Conservation (phyloP, 2,329 filamentous ascomycete species). For the Penicillium sp. region DNA sequence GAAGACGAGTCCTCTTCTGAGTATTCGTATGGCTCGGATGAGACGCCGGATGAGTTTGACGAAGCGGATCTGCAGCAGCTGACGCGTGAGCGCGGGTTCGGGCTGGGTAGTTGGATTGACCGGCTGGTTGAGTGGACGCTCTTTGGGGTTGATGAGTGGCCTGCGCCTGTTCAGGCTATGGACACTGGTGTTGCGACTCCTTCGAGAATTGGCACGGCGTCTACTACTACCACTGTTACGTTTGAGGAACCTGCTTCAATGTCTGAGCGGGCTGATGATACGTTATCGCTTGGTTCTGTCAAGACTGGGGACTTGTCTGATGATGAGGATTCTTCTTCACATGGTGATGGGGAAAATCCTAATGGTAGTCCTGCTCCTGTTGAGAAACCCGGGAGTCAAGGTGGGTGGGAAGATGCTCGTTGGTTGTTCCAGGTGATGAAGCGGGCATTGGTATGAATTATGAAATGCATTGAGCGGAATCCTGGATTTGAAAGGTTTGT, state of each 20-base stretch:
- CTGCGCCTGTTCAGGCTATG: constrained; percentile 11
- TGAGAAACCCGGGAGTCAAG: constrained; percentile 40
- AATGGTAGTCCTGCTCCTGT: constrained; percentile 9
- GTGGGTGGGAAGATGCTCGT: constrained; percentile 59
- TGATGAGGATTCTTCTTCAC: constrained; percentile 27
- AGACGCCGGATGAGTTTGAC: constrained; percentile 41
- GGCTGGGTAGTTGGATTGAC: constrained; percentile 58
- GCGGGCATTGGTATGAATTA: constrained; percentile 31
- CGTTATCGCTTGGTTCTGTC: constrained; percentile 11
- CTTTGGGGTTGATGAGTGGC: constrained; percentile 53
- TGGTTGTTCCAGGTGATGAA: constrained; percentile 58
- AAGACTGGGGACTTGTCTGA: constrained; percentile 20
- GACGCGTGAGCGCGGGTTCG: constrained; percentile 53
- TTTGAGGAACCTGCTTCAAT: constrained; percentile 18
- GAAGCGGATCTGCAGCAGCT: constrained; percentile 55
- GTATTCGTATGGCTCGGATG: constrained; percentile 30
- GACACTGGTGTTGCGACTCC: not conserved
- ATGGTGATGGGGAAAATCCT: constrained; percentile 26
- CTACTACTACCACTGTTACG: constrained; percentile 25
- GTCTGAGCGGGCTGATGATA: constrained; percentile 10
- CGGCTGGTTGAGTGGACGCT: constrained; percentile 58
- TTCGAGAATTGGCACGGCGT: constrained; percentile 18
- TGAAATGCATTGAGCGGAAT: constrained; percentile 1
- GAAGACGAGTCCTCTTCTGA: constrained; percentile 30
- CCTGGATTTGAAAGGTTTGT: not conserved